Conservation (phyloP, 164 flowering plant genomes). For the Aristolochia californica region DNA sequence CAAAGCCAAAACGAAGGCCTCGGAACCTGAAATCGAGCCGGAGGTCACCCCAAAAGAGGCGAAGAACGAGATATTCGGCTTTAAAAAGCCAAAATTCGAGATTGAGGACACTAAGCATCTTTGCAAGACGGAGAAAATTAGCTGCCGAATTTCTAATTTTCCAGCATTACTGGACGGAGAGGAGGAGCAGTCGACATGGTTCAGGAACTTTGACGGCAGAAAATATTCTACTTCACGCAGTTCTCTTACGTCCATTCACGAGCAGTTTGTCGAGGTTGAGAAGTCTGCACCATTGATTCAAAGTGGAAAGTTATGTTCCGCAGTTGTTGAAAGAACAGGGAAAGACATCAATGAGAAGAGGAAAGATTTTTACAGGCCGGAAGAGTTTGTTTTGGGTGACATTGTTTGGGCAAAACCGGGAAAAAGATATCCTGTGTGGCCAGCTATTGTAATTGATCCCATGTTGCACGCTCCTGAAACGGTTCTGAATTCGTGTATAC, state of each 20-base stretch:
- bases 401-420: constrained; percentile 91
- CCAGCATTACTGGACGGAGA: constrained; percentile 26
- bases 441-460: constrained; percentile 92
- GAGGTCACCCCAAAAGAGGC: constrained; percentile 15
- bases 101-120: constrained; percentile 7
- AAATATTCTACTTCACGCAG: constrained; percentile 38
- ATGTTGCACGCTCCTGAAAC: constrained; percentile 66
- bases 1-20: constrained; percentile 16
- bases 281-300: constrained; percentile 12
- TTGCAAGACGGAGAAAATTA: constrained; percentile 16
- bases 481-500: constrained; percentile 56
- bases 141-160: constrained; percentile 11
- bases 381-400: constrained; percentile 67
- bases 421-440: constrained; percentile 79
- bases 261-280: constrained; percentile 23
- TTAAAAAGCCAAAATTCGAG: constrained; percentile 14
- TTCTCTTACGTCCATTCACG: constrained; percentile 29
- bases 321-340: constrained; percentile 3
- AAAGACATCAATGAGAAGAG: constrained; percentile 27
- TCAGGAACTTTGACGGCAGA: constrained; percentile 12
- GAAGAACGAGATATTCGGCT: constrained; percentile 21
- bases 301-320: constrained; percentile 9
- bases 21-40: constrained; percentile 18
- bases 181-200: constrained; percentile 6
- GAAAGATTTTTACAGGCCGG: constrained; percentile 36